Evolutionary conservation across 352 stramenopile species (phyloP).

Genomic region (Salisapilia sapeloensis): DNA sequence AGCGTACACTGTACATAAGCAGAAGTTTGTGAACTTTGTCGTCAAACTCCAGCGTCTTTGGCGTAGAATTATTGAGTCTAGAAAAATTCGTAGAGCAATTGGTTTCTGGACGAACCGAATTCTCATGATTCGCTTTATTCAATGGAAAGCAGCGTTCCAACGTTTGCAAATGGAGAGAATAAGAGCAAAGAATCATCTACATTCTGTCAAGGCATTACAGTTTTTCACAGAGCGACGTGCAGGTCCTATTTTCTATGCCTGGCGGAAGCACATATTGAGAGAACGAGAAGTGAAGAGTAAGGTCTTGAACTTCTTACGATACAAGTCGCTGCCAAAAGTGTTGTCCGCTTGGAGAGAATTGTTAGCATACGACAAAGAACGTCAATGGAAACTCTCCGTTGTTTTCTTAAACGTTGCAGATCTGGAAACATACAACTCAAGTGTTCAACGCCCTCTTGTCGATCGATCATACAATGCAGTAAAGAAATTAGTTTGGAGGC

Average conservation of each 20-base stretch:
- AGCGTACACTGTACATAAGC: constrained; percentile 17
- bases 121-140: constrained; percentile 26
- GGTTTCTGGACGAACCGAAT: constrained; percentile 43
- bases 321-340: constrained; percentile 34
- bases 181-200: constrained; percentile 6
- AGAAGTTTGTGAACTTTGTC: constrained; percentile 14
- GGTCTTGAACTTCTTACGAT: constrained; percentile 50
- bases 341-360: constrained; percentile 26
- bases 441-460: constrained; percentile 7
- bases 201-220: constrained; percentile 26
- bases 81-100: constrained; percentile 23
- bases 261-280: constrained; percentile 15
- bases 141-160: constrained; percentile 19
- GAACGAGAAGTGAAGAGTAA: constrained; percentile 31
- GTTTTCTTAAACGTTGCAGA: constrained; percentile 45
- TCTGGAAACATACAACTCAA: constrained; percentile 60
- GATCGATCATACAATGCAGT: constrained; percentile 16
- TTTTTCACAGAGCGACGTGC: constrained; percentile 51
- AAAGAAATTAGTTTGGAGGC: constrained; percentile 22
- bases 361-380: constrained; percentile 8
- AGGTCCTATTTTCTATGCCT: constrained; percentile 19
- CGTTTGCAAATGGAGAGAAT: constrained; percentile 8
- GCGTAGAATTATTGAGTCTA: constrained; percentile 22
- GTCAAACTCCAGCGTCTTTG: constrained; percentile 43
- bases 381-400: constrained; percentile 17